These are phyloP conservation scores for Trichosporon faecale DNA, from an alignment of 1,284 basidiomycete genomes.

Conservation along the genomic window DNA sequence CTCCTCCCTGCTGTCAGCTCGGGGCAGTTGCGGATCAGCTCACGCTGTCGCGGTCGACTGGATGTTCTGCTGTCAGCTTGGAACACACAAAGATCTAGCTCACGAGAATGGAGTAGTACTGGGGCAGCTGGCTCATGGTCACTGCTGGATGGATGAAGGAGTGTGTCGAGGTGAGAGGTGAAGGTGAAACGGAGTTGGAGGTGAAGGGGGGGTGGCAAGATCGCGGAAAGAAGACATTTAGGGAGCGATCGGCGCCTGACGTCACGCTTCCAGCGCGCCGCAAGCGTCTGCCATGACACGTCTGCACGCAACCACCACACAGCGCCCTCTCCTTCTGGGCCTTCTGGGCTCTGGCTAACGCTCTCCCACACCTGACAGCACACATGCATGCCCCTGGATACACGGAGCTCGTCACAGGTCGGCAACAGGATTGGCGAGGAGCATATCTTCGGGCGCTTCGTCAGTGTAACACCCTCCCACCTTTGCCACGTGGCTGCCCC, in stretches of 20 bases:
- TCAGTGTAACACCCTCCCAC: neutral
- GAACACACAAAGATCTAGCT: constrained; percentile 10
- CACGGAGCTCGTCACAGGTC: neutral
- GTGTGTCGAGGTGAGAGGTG: neutral
- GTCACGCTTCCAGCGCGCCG: neutral
- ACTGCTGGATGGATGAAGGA: neutral
- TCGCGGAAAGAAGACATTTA: neutral
- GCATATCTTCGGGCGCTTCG: neutral
- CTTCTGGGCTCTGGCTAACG: neutral
- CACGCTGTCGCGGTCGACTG: constrained; percentile 41
- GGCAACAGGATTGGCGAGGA: constrained; percentile 2
- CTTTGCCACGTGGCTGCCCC: neutral
- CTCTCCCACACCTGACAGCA: neutral
- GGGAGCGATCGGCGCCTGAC: constrained; percentile 5
- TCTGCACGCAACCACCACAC: neutral
- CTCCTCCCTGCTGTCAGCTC: constrained; percentile 37
- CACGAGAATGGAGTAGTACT: constrained; percentile 50
- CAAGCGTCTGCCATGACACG: neutral
- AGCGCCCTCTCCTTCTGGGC: neutral
- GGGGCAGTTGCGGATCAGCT: constrained; percentile 9
- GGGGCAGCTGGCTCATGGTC: constrained; percentile 23
- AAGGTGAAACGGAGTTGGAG: neutral
- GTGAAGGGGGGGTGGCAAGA: neutral
- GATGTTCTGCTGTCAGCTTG: constrained; percentile 35
- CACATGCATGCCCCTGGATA: neutral